These are phyloP conservation scores for Leucoagaricus sp. DNA, from an alignment of 1,284 basidiomycete species.

Conservation along the genomic window DNA sequence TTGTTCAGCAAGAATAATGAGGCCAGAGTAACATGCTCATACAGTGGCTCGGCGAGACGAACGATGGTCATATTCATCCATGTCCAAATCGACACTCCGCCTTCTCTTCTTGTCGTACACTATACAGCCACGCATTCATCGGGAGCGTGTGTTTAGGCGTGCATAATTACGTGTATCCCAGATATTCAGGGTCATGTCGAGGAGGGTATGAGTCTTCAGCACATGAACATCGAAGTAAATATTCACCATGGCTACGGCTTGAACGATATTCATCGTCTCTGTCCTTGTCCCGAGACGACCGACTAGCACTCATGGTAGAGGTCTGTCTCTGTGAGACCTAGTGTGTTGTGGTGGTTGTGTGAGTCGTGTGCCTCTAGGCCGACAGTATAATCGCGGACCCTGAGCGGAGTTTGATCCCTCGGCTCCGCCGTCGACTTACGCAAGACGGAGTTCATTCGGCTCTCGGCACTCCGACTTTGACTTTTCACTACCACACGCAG, in stretches of 20 bases:
- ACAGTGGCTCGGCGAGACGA: not conserved
- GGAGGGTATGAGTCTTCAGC: conserved; percentile 12
- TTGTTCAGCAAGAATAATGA: not conserved
- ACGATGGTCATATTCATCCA: not conserved
- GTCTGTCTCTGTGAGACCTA: not conserved
- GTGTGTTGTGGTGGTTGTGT: not conserved
- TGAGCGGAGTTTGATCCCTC: not conserved
- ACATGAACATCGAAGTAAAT: not conserved
- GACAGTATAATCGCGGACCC: not conserved
- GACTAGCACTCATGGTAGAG: not conserved
- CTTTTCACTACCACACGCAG: too few relatives aligned
- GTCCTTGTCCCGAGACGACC: not conserved
- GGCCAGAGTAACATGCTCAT: not conserved
- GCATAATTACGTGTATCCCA: conserved; percentile 1
- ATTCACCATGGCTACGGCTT: conserved; percentile 10
- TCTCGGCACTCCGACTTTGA: not conserved
- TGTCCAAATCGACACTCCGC: not conserved
- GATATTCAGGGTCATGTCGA: conserved; percentile 7
- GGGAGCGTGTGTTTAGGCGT: not conserved
- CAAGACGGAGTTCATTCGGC: not conserved
- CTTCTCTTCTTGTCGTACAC: conserved; percentile 5
- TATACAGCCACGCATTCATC: not conserved
- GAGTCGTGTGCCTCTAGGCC: not conserved
- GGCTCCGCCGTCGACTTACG: not conserved
- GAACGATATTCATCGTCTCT: not conserved